Base-by-base conservation (phyloP, 192 early-diverging fungal species). In the Entomortierella beljakovae region DNA sequence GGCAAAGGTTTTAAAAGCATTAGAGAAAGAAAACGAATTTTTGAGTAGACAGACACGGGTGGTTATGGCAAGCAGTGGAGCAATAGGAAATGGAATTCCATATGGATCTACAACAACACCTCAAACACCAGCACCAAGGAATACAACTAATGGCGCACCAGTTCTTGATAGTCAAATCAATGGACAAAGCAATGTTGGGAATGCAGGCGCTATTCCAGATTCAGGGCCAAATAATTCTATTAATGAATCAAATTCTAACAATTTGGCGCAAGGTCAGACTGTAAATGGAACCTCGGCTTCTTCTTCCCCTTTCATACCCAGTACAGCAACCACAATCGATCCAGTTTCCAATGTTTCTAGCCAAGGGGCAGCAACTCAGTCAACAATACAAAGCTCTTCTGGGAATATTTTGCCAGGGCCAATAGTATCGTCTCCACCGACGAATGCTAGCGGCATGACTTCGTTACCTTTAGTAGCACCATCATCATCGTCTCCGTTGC, bases 1-100 rank as follows among this genome's bases (percentile, higher is more conserved):
- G 48, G 95, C 96, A 0, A 72, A 92, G 7, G 85, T 95, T 29
- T 63, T 99, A 56, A 87, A 92, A 59, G 88, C 91, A 18, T 72
- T 98, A 22, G 97, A 99, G 85, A 79, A 79, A 33, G 75, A 79
- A 42, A 70, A 89, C 89, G 58, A 83, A 70, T 56, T 79, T 53
- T 34, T 82, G 50, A 72, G 67, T 6, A 28, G 68, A 31, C 72
- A 77, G 38, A 77, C 65, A 9, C 38, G 66, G 10, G 20, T 57
- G 3, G 66, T 50, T 9, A 80, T 75, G 63, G 31, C 62, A 51
- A 56, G 53, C 25, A 66, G 40, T 32, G 60, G 22, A 0, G 29
- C 62, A 15, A 8, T 40, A 9, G 40, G 33, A 15, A 70, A 22
- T 15, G 18, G 15, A 7, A 0, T 32, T 51, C 9, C 38, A 23